A percentile compares a stretch with the other conserved stretches of the same genome.
Conservation (phyloP, 2,329 filamentous ascomycete genomes). For the Cladobotryum mycophilum region DNA sequence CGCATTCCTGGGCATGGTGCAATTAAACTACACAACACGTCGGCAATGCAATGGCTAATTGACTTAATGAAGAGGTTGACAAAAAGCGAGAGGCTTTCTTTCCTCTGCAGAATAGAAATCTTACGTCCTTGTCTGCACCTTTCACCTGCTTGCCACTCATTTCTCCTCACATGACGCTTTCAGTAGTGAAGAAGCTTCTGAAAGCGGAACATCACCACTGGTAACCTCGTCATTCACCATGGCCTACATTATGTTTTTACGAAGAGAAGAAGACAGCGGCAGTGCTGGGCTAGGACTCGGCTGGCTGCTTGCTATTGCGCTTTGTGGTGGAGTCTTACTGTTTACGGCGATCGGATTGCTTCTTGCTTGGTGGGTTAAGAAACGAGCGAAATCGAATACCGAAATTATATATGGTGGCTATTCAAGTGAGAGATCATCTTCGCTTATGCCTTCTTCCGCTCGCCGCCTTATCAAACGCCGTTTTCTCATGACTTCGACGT, state of each 20-base stretch:
- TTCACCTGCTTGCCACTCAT: background rate
- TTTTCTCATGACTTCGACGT: conserved; percentile 16
- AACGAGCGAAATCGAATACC: conserved; percentile 13
- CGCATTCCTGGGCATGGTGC: conserved; percentile 33
- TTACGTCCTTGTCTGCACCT: background rate
- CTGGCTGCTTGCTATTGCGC: conserved; percentile 39
- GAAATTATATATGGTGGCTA: conserved; percentile 20
- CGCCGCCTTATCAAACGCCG: conserved; percentile 27
- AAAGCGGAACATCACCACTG: conserved; percentile 10
- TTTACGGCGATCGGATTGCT: conserved; percentile 38
- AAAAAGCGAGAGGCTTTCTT: background rate
- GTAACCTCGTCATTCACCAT: background rate
- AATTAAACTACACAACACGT: conserved; percentile 19
- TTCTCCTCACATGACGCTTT: background rate
- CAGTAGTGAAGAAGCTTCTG: background rate
- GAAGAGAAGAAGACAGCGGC: conserved; percentile 2
- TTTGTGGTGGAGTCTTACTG: conserved; percentile 42
- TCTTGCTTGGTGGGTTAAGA: conserved; percentile 32
- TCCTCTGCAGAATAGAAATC: background rate
- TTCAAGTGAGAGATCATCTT: background rate
- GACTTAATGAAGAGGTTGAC: background rate
- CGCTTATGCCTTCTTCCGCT: conserved; percentile 16
- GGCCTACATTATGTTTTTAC: background rate
- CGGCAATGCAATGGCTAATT: background rate
- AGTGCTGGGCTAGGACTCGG: conserved; percentile 25